Evolutionary conservation across 2,329 filamentous ascomycete genomes (phyloP), one percentile per base, ranked within the genome.

Genomic region (Bipolaris victoriae): DNA sequence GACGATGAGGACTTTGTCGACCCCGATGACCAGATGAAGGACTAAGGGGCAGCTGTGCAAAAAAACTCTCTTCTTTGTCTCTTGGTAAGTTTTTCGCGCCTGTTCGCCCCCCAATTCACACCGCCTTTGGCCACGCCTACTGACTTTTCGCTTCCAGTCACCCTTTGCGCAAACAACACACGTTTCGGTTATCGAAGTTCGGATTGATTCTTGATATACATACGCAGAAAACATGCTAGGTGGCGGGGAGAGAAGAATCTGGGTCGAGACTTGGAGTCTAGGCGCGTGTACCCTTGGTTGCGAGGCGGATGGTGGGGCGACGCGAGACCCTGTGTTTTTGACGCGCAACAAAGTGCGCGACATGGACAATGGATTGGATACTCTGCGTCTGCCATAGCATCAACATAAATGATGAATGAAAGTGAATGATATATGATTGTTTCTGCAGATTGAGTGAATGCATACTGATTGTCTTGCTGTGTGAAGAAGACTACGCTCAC

Each of bases 1-100:
- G 91, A 95, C 0, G 90, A 90, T 58, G 89, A 85, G 22, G 81
- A 81, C 65, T 89, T 89, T 74, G 81, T 88, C 72, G 86, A 86
- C 49, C 76, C 84, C 37, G 84, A 85, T 60, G 89, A 90, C 63
- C 86, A 88, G 79, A 92, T 92, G 89, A 84, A 88, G 70, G 86
- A 89, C 48, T 79, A 76, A 60, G 47, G 36, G 50, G 15, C 16
- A 18, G 37, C 36, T 52, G 54, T 35, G 43, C 16, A 16, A 33
- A 16, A n/a, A 9, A 15, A 55, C 49, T 31, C 11, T 18, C 13
- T 55, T 62, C 55, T 58, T 52, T 46, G 49, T 62, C 58, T 62
- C 61, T 57, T 53, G 60, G 68, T 60, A 7, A 20, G 16, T 41
- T 31, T 40, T 50, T 5, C 20, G 24, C 39, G 7, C 20, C 35